Conservation (phyloP, 2,329 filamentous ascomycete genomes). For the Cladosporium velox region DNA sequence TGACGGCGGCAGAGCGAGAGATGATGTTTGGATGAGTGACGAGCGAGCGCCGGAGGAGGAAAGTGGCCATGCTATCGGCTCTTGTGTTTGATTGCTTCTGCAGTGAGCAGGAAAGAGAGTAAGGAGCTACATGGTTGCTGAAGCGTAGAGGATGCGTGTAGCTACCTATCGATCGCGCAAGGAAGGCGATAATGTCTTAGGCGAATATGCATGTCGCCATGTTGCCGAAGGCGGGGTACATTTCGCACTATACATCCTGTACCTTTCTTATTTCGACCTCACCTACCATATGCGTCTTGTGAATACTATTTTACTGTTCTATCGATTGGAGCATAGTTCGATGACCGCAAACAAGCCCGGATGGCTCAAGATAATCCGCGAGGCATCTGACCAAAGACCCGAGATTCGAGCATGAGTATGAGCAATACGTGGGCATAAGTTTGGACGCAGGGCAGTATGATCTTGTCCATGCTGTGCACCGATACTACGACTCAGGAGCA, state of each 20-base stretch:
- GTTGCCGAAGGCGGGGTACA: constrained; percentile 2
- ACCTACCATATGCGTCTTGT: background rate
- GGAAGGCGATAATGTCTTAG: background rate
- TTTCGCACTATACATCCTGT: background rate
- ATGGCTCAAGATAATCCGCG: background rate
- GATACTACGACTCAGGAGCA: background rate
- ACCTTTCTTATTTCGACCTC: constrained; percentile 2
- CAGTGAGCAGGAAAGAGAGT: background rate
- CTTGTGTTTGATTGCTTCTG: background rate
- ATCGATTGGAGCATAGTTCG: no score
- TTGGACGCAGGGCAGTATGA: background rate
- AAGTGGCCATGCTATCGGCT: background rate
- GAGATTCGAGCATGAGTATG: no score
- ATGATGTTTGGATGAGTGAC: background rate
- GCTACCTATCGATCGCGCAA: background rate
- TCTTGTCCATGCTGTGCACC: background rate
- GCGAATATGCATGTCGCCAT: background rate
- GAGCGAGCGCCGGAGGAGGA: background rate
- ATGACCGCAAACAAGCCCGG: background rate
- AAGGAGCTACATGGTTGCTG: background rate
- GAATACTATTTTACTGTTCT: no score
- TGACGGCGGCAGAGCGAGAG: background rate
- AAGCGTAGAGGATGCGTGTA: background rate
- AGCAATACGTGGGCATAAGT: background rate
- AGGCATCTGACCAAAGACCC: background rate